phyloP scores from a whole-genome alignment of 2,329 filamentous ascomycete genomes.

The Cladobotryum mycophilum region DNA sequence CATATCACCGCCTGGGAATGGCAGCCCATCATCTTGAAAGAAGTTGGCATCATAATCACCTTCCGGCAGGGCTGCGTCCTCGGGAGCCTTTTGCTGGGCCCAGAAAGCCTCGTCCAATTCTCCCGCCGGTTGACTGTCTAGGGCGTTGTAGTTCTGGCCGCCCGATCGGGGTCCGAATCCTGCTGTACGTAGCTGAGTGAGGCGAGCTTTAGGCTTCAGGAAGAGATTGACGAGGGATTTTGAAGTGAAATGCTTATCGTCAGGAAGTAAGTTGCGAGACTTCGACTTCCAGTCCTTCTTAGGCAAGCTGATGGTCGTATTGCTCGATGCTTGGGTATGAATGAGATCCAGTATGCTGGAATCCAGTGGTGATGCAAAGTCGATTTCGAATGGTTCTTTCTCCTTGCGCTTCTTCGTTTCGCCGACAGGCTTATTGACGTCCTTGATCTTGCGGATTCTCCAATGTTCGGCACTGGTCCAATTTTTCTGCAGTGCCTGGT shows the following conservation, averaged over 20 bases:
- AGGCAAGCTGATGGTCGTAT: slow-evolving; percentile 74
- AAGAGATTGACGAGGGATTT: slow-evolving; percentile 84
- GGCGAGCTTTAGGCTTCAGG: slow-evolving; percentile 85
- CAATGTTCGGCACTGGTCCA: slow-evolving; percentile 99
- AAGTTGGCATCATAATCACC: slow-evolving; percentile 96
- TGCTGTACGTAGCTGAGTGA: slow-evolving; percentile 57
- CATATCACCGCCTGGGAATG: slow-evolving; percentile 54
- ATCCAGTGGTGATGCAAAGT: slow-evolving; percentile 74
- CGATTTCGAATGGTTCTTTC: slow-evolving; percentile 92
- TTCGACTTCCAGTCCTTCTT: slow-evolving; percentile 97
- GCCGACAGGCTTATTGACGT: slow-evolving; percentile 57
- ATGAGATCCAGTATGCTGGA: slow-evolving; percentile 65
- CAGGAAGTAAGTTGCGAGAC: slow-evolving; percentile 83
- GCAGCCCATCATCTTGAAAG: slow-evolving; percentile 82
- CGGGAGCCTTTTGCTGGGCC: slow-evolving; percentile 65
- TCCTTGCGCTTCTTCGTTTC: slow-evolving; percentile 71
- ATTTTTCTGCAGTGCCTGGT: slow-evolving; percentile 92
- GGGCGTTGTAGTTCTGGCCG: slow-evolving; percentile 36
- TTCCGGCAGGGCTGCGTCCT: slow-evolving; percentile 52
- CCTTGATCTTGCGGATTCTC: slow-evolving; percentile 92
- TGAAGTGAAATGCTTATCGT: slow-evolving; percentile 98
- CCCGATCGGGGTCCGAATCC: slow-evolving; percentile 37
- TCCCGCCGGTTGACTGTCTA: slow-evolving; percentile 53
- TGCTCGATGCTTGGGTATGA: slow-evolving; percentile 74
- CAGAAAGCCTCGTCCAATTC: slow-evolving; percentile 96